These are phyloP conservation scores for Volvox africanus DNA, from an alignment of 139 green algal genomes.

Conservation along the genomic window DNA sequence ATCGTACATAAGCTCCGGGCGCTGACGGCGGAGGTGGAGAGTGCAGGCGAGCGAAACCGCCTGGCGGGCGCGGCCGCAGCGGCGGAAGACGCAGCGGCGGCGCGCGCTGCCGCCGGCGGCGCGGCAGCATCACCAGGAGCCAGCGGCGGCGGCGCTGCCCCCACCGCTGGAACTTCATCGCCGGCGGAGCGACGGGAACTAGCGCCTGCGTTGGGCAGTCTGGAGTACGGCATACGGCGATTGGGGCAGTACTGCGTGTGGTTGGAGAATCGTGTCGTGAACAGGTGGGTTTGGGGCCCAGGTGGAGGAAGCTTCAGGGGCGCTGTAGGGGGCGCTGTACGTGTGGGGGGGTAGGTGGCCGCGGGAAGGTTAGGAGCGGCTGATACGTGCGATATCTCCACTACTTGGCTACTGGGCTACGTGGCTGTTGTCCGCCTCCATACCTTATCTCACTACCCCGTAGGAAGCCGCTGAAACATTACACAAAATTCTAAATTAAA, in stretches of 20 bases:
- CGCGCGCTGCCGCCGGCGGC: background rate
- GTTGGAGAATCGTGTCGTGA: constrained; percentile 36
- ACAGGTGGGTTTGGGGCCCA: background rate
- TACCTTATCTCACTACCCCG: background rate
- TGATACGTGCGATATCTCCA: no score
- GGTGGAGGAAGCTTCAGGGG: background rate
- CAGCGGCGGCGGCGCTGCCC: background rate
- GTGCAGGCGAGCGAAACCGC: constrained; percentile 24
- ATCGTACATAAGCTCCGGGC: constrained; percentile 30
- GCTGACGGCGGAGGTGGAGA: constrained; percentile 28
- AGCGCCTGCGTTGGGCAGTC: background rate
- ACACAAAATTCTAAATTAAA: no score
- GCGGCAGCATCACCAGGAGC: background rate
- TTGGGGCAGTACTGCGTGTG: constrained; percentile 33
- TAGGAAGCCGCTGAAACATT: no score
- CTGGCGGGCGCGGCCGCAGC: constrained; percentile 16
- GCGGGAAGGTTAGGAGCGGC: background rate
- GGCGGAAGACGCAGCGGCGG: background rate
- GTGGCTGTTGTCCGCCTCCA: background rate
- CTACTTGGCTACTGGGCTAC: background rate
- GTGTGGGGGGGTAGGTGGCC: background rate
- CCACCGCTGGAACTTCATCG: background rate
- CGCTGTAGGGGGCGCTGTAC: background rate
- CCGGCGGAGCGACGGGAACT: background rate
- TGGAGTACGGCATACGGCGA: constrained; percentile 30